phyloP scores from a whole-genome alignment of 495 filamentous ascomycete genomes.

The Bryoglossum gracile region DNA sequence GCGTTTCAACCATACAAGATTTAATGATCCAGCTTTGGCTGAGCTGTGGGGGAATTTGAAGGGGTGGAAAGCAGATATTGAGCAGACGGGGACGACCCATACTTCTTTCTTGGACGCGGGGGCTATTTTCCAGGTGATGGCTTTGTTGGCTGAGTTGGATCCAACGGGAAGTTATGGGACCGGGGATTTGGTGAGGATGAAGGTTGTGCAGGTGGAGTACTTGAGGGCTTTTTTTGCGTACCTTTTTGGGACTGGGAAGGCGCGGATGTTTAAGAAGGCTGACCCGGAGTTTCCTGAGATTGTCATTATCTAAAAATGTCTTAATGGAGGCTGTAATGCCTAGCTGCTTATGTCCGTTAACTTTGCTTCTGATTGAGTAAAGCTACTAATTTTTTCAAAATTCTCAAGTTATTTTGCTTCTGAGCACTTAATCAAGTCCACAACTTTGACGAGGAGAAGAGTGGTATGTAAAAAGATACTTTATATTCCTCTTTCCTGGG shows the following conservation, averaged over 20 bases:
- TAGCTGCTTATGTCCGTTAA: too few relatives aligned
- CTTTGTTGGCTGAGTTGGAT: neutral
- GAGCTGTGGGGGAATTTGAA: neutral
- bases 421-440: too few relatives aligned
- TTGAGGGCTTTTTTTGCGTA: constrained; percentile 1
- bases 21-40: neutral
- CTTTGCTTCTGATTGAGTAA: too few relatives aligned
- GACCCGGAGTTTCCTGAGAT: neutral
- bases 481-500: too few relatives aligned
- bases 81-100: neutral
- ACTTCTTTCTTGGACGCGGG: neutral
- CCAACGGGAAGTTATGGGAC: neutral
- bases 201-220: neutral
- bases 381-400: too few relatives aligned
- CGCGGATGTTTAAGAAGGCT: neutral
- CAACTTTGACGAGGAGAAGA: too few relatives aligned
- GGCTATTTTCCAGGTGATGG: neutral
- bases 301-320: neutral
- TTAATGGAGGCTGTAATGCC: too few relatives aligned
- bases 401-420: too few relatives aligned
- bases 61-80: constrained; percentile 2
- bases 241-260: neutral
- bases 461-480: too few relatives aligned
- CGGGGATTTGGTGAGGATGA: neutral
- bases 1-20: neutral